Percentiles rank a stretch among this genome's conserved stretches.
These are phyloP conservation scores for Cystofilobasidium ferigula DNA, from an alignment of 768 basidiomycete genomes.

Conservation along the genomic window DNA sequence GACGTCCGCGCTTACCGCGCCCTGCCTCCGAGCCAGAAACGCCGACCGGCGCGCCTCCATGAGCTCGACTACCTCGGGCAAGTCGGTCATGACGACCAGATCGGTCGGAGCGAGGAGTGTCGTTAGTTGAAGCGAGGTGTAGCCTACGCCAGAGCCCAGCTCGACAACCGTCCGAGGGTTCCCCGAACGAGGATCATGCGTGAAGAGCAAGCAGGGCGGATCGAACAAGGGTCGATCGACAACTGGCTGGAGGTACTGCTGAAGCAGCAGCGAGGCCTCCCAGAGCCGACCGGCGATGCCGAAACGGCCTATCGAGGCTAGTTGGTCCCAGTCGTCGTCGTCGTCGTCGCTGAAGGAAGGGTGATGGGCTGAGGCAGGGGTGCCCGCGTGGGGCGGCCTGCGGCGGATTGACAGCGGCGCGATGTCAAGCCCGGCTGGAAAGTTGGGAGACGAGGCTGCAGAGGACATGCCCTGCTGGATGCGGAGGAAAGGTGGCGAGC, in stretches of 20 bases:
- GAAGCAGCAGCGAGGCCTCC: constrained; percentile 10
- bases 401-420: no score
- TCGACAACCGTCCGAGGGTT: constrained; percentile 7
- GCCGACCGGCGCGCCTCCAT: background rate
- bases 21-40: background rate
- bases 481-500: no score
- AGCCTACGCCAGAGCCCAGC: constrained; percentile 7
- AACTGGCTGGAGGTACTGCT: constrained; percentile 1
- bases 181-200: background rate
- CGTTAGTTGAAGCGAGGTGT: background rate
- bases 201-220: constrained; percentile 13
- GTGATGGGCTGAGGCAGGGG: background rate
- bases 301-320: background rate
- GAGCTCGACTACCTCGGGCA: constrained; percentile 12
- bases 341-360: background rate
- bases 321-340: constrained; percentile 2
- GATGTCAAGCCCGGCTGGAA: no score
- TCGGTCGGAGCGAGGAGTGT: background rate
- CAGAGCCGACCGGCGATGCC: constrained; percentile 16
- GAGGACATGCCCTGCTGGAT: no score
- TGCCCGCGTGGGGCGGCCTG: no score
- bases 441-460: no score
- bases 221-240: background rate
- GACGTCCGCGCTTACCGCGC: background rate
- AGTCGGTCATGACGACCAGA: constrained; percentile 10